Evolutionary conservation across 805 yeast species (phyloP), one percentile per base, ranked within the genome.

Genomic region (Ascoidea rubescens): DNA sequence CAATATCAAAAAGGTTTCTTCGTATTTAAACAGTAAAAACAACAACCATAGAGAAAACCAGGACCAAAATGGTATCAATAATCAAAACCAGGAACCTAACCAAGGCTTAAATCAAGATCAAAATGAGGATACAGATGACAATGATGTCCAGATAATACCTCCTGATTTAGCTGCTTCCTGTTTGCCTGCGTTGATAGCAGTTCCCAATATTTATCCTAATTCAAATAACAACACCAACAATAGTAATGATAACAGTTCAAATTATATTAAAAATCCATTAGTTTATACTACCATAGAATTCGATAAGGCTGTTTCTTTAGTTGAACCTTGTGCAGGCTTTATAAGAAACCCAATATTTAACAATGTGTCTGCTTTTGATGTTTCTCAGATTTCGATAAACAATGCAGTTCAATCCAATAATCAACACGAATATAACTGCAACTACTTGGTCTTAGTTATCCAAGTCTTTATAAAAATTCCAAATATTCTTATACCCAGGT

Each of bases 311-410:
- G 93, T 90, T 58, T 84, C 93, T 56, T 77, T 89, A 14, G 80
- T 91, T 50, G 95, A 89, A 58, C 93, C 98, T 1, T 79, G 82
- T 33, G 79, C 85, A 51, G 96, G 96, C 45, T 79, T 95, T 0
- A 79, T 88, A 55, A 77, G 78, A 47, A 71, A 75, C 52, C 91
- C 96, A 1, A 78, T 79, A 16, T 93, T 95, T 80, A 93, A 89
- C 66, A 86, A 86, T 59, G 88, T 88, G 7, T 85, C 95, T 12
- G 80, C 90, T 4, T 93, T 93, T 62, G 99, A 93, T 73, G 95
- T 90, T 45, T 77, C 84, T 4, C 72, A 83, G 55, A 73, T 21
- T 21, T 21, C 28, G 28, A 21, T 21, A 21, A 21, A 21, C 28
- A 21, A 21, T 21, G 28, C 28, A 21, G 28, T 21, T 21, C 28